phyloP scores from a whole-genome alignment of 495 filamentous ascomycete genomes.

The Trichoderma erinaceum region DNA sequence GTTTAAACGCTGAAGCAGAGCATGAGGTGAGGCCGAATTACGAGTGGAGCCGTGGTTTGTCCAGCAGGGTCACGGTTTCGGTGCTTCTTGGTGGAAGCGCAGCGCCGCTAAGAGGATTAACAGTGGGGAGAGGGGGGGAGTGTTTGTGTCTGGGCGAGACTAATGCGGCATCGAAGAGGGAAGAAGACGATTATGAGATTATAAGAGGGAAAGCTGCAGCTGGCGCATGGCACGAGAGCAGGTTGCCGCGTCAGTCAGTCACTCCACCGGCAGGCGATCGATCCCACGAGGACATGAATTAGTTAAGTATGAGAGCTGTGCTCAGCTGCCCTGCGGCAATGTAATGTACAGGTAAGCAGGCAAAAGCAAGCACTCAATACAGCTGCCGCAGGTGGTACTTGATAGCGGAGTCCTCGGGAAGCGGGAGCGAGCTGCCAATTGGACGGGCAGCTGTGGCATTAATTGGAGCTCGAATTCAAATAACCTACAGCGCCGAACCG shows the following conservation, averaged over 20 bases:
- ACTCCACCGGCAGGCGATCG: neutral
- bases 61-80: conserved; percentile 2
- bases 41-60: neutral
- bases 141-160: neutral
- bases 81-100: neutral
- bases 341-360: too few relatives aligned
- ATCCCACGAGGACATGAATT: conserved; percentile 4
- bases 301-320: too few relatives aligned
- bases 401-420: neutral
- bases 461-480: too few relatives aligned
- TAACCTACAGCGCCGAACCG: too few relatives aligned
- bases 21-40: conserved; percentile 7
- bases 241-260: neutral
- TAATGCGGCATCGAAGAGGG: neutral
- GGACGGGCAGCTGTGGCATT: neutral
- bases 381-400: neutral
- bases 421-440: neutral
- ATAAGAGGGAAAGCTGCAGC: neutral
- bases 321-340: too few relatives aligned
- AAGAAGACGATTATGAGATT: neutral
- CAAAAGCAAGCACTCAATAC: neutral
- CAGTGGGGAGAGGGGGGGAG: neutral
- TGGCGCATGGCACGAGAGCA: neutral
- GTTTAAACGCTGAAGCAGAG: conserved; percentile 1
- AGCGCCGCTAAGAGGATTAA: neutral